Base-by-base conservation (phyloP, 2,329 filamentous ascomycete species). In the Sclerotinia glacialis region DNA sequence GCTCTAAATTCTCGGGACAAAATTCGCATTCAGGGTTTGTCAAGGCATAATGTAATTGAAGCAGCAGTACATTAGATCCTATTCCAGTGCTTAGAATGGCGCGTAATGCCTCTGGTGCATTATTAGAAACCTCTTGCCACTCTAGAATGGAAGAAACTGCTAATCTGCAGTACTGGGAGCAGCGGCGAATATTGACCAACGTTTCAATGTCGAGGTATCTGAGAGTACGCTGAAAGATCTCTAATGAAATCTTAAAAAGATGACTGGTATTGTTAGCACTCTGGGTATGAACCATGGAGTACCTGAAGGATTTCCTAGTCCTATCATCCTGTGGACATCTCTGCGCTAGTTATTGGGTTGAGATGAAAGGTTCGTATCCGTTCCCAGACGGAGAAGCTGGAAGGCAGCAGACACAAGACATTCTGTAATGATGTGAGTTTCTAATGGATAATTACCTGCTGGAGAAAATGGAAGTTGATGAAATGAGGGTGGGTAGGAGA, bases 1-100 rank as follows among this genome's bases (percentile, higher is more conserved):
- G 2, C 1, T 59, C 28, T 46, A 7, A 18, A n/a, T 49, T 18
- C 16, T 37, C 12, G 5, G 2, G 12, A 34, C 56, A 60, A 23
- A 60, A 49, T 49, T 37, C 56, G 21, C 56, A 60, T 49, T 60
- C 44, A 18, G 56, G 44, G 12, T 37, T 56, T 44, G 49, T 64
- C 16, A 64, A 47, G 8, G 61, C 61, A 14, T 42, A 2, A 49
- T 64, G 28, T 37, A 64, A 37, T 16, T 40, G 42, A 21, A 28
- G 14, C 12, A 64, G 26, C 23, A 23, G 28, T 5, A 56, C 14
- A 37, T 58, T 4, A 31, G 49, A 23, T n/a, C 50, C 62, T 6
- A 49, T 26, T 21, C 31, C 42, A 7, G 52, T 56, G 37, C 26
- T 9, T 9, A 64, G 6, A 44, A 64, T 55, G 18, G 52, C 52